Conservation (phyloP, 1,284 basidiomycete species). For the Ustilago esculenta region DNA sequence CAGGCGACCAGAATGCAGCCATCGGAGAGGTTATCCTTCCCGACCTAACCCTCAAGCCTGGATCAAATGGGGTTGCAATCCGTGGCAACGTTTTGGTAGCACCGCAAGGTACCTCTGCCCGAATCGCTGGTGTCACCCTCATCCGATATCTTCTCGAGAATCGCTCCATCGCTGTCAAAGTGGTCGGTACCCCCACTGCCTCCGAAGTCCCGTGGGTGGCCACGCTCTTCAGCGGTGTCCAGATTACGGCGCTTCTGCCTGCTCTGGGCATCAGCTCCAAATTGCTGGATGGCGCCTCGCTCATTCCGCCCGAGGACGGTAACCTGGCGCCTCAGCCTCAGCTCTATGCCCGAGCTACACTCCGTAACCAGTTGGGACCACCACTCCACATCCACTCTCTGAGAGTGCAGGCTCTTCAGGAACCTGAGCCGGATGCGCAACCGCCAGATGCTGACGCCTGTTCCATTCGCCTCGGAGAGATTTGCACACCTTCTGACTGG, state of each 20-base stretch:
- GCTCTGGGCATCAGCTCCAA: conserved; percentile 42
- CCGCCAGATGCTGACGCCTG: too few species aligned
- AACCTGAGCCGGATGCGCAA: conserved; percentile 1
- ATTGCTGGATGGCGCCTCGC: conserved; percentile 53
- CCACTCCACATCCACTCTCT: conserved; percentile 41
- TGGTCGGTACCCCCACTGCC: conserved; percentile 19
- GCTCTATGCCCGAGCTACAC: conserved; percentile 49
- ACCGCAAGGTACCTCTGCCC: conserved; percentile 5
- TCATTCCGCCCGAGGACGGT: conserved; percentile 21
- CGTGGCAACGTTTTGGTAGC: conserved; percentile 25
- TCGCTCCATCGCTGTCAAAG: conserved; percentile 29
- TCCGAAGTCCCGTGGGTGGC: conserved; percentile 49
- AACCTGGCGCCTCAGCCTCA: conserved; percentile 5
- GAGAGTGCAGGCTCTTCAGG: conserved; percentile 30
- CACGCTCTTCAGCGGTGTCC: conserved; percentile 24
- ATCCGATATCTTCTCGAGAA: conserved; percentile 52
- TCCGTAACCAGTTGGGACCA: conserved; percentile 51
- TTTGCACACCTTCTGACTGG: conserved; percentile 45
- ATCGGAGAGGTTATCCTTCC: conserved; percentile 35
- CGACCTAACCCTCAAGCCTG: conserved; percentile 26
- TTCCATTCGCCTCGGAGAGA: conserved; percentile 41
- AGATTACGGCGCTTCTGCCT: conserved; percentile 40
- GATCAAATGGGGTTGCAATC: conserved; percentile 4
- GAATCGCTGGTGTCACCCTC: conserved; percentile 25
- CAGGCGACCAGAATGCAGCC: conserved; percentile 17